phyloP scores from a whole-genome alignment of 1,284 basidiomycete species.

The Tylopilus sp. region DNA sequence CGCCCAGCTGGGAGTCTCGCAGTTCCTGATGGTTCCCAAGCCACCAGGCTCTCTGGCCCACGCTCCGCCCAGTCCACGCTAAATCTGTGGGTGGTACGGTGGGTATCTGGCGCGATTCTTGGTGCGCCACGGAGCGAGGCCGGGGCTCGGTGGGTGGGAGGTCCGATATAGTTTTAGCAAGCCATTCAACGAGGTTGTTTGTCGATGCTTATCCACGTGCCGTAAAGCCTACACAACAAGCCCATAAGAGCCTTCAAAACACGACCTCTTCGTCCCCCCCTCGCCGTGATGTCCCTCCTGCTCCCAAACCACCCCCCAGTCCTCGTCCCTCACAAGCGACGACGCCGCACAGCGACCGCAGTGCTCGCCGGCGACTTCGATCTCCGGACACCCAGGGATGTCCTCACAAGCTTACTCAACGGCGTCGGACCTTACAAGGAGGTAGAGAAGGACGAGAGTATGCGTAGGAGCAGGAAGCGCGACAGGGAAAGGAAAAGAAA shows the following conservation, averaged over 20 bases:
- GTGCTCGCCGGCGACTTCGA: slow-evolving; percentile 72
- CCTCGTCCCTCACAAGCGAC: slow-evolving; percentile 41
- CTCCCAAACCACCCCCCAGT: slow-evolving; percentile 31
- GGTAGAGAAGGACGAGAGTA: slow-evolving; percentile 56
- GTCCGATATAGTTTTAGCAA: slow-evolving; percentile 30
- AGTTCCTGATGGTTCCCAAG: slow-evolving; percentile 34
- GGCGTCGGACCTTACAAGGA: slow-evolving; percentile 60
- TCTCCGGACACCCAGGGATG: slow-evolving; percentile 58
- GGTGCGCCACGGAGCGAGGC: not conserved
- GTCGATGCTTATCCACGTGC: slow-evolving; percentile 34
- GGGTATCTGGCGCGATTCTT: not conserved
- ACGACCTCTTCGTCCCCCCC: slow-evolving; percentile 28
- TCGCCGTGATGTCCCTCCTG: slow-evolving; percentile 33
- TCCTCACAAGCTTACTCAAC: slow-evolving; percentile 70
- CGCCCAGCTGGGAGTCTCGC: slow-evolving; percentile 20
- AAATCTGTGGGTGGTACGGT: not conserved
- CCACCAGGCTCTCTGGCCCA: not conserved
- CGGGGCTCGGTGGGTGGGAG: slow-evolving; percentile 1
- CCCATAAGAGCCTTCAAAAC: slow-evolving; percentile 32
- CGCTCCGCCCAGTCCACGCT: not conserved
- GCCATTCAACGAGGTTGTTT: slow-evolving; percentile 34
- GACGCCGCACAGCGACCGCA: slow-evolving; percentile 63
- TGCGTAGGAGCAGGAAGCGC: slow-evolving; percentile 44
- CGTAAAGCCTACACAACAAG: slow-evolving; percentile 36
- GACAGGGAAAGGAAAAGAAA: slow-evolving; percentile 39